Evolutionary conservation across 345 rosid genomes (phyloP), one percentile per base, ranked within the genome.

Genomic region (Noccaea caerulescens): DNA sequence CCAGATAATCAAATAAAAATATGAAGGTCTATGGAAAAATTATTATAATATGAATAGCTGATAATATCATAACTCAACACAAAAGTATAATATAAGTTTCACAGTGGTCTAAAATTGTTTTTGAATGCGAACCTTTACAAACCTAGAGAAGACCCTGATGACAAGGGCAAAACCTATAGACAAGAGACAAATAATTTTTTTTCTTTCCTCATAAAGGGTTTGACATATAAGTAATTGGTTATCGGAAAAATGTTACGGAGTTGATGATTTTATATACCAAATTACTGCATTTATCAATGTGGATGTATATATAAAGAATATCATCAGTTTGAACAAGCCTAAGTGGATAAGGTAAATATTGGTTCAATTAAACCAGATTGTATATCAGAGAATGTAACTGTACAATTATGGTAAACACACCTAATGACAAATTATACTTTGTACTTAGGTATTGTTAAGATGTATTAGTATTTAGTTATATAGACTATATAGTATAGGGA

Each of bases 71-170:
- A 33, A 43, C 11, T 68, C 20, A 20, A 20, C 23, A 20, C 20
- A 8, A 41, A 10, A 42, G 11, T 12, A 16, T 11, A 1, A 36
- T 34, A 65, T 14, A 43, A 39, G 0, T 14, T 66, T 27, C 39
- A 13, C 14, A 53, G 23, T 13, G 52, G 30, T 30, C 37, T 11
- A 30, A 9, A 20, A 20, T 9, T 18, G 18, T 18, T 5, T 20
- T 20, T 49, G 10, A 18, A 64, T 49, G 52, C 36, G 57, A 38
- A 66, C 12, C 13, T 39, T 53, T 41, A 14, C 8, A 66, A 6
- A 66, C 12, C 8, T 42, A 36, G 30, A 67, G 6, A 68, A 56
- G 45, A 68, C 25, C 55, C 20, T 68, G 41, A 46, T 58, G 58
- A 47, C 32, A 69, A 47, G 56, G 58, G 57, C 18, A 27, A 69